Base-by-base conservation (phyloP, 768 basidiomycete species). In the Leccinum truebloodii region DNA sequence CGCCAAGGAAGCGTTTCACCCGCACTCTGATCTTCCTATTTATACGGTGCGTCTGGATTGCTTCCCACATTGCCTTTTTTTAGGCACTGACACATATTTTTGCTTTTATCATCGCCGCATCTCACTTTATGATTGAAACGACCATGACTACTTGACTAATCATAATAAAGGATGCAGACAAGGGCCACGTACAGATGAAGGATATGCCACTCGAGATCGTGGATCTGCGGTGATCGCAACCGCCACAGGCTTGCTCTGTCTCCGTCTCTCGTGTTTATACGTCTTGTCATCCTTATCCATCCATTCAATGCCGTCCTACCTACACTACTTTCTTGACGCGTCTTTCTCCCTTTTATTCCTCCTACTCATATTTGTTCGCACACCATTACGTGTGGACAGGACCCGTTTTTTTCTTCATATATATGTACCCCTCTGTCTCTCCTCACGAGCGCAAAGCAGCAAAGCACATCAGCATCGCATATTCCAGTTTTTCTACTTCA, bases 1-100 rank as follows among this genome's bases (percentile, higher is more conserved):
- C 2, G 84, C 78, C 41, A 88, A 85, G 68, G 88, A 89, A 59
- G 86, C 90, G 1, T 95, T 95, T 71, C 94, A 95, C 71, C 91
- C 91, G 1, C 94, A 95, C 75, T 84, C 89, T 26, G 88, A 92
- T 67, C 64, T 85, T 41, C 90, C 91, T 6, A 93, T 94, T 70
- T 94, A 94, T 70, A 94, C 93, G 14, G 93, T 94, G 62, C 59
- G 87, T 81, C 14, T 58, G 35, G 12, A 18, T 52, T 22, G n/a
- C n/a, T 35, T 34, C 32, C 32, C 32, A 13, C 18, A 32, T 41
- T 28, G 3, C 37, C 59, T 22, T 49, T 48, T 50, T 50, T 46
- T 39, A 35, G 24, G 48, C 3, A 46, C 58, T 61, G 41, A 61
- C 20, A 30, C 26, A 4, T 7, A 2, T 4, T 18, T 13, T 30